Evolutionary conservation across 2,329 filamentous ascomycete species (phyloP), one percentile per base, ranked within the genome.

Genomic region (Biscogniauxia mediterranea): DNA sequence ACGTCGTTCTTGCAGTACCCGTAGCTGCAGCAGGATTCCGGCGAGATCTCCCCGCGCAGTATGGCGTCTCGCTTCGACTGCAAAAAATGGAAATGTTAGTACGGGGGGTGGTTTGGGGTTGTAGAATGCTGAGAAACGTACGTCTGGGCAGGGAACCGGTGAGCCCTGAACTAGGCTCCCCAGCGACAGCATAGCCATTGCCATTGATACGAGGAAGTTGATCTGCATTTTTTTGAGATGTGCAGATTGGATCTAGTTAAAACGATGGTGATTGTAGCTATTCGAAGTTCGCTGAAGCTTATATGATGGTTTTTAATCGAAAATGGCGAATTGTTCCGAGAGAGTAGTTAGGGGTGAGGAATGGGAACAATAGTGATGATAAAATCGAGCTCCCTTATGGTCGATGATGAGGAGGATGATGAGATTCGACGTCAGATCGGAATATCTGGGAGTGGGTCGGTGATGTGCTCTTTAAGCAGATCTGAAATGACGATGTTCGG

Each of bases 21-120:
- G 63, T 84, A 83, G n/a, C 79, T 80, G 70, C 83, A 85, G 71
- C 83, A 85, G 13, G 73, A 78, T 26, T 82, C 79, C n/a, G 80
- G 76, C 20, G 77, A 75, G 61, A 81, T 74, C 26, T 78, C 70
- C 57, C 82, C 81, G 26, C 73, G 78, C 54, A 85, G 77, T 49
- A 85, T 85, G 15, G 72, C 68, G 64, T 80, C 79, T 57, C 76
- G 68, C 62, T 75, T 77, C 17, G 67, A 59, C 74, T 77, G 38
- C 5, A 46, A n/a, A 28, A 3, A n/a, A 11, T 62, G 25, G 52
- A 25, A 5, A 26, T 57, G 58, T 68, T 51, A 69, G 59, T 54
- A 38, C 19, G 17, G 3, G 17, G 3, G 46, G 11, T 46, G 38
- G n/a, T 2, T 28, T n/a, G n/a, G 42, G 4, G 1, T 13, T 3